Conservation (phyloP, 1,139 yeast species). For the Barnettozyma hawaiiensis region DNA sequence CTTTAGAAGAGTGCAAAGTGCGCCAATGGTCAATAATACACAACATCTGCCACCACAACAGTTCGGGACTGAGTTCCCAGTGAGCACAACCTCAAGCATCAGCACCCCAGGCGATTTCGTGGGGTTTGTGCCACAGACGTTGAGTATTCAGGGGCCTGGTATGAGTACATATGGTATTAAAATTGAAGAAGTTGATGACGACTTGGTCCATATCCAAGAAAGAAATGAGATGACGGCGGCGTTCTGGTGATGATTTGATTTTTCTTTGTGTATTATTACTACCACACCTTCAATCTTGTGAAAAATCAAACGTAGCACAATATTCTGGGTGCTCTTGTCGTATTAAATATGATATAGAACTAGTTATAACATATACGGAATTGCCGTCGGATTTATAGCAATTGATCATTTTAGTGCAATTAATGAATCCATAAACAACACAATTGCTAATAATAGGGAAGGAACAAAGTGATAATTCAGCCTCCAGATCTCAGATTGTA, state of each 20-base stretch:
- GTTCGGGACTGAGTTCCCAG: background rate
- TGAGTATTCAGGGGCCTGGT: background rate
- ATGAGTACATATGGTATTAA: background rate
- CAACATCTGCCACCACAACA: conserved; percentile 4
- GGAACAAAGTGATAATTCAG: no score
- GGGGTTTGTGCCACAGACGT: conserved; percentile 1
- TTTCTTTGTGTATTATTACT: no score
- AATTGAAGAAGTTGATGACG: background rate
- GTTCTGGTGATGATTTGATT: background rate
- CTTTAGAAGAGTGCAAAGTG: background rate
- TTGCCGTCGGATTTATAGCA: no score
- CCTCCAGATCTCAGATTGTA: no score
- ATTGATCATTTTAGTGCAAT: no score
- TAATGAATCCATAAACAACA: no score
- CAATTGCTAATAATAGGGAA: no score
- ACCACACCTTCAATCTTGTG: no score
- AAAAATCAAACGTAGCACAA: no score
- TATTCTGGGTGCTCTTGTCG: no score
- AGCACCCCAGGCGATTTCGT: conserved; percentile 1
- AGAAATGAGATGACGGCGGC: background rate
- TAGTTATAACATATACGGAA: no score
- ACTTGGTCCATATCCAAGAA: background rate
- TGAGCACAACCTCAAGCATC: background rate
- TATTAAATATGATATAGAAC: no score
- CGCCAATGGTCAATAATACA: background rate